Evolutionary conservation across 1,284 basidiomycete genomes (phyloP).

Genomic region (Omphalotus olearius): DNA sequence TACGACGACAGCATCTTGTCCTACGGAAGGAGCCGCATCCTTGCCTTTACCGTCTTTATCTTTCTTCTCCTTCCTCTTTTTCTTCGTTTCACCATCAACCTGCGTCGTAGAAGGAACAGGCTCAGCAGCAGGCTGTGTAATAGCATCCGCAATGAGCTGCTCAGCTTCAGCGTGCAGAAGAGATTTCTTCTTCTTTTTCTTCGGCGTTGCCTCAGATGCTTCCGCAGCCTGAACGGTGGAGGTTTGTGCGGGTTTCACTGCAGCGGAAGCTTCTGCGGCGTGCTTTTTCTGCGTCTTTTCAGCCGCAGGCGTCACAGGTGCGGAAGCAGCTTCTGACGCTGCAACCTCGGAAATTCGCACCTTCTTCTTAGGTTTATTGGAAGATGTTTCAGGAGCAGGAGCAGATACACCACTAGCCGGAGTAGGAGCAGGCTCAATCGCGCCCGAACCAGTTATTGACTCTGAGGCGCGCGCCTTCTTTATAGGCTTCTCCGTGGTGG

Average conservation of each 20-base stretch:
- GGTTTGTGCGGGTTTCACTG: not conserved
- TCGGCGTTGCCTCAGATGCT: not conserved
- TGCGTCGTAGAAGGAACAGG: slow-evolving; percentile 4
- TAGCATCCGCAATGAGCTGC: slow-evolving; percentile 4
- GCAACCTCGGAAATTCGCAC: no score
- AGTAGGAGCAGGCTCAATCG: not conserved
- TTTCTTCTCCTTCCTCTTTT: slow-evolving; percentile 13
- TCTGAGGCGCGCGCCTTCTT: not conserved
- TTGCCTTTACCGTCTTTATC: slow-evolving; percentile 9
- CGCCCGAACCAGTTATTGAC: not conserved
- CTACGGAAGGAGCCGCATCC: not conserved
- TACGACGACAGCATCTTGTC: not conserved
- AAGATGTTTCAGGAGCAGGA: not conserved
- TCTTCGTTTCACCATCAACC: slow-evolving; percentile 6
- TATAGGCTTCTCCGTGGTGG: not conserved
- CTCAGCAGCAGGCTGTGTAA: not conserved
- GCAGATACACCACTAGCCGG: not conserved
- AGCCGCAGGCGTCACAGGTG: not conserved
- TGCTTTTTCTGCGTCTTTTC: not conserved
- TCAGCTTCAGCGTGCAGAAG: slow-evolving; percentile 9
- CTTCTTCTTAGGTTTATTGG: slow-evolving; percentile 2
- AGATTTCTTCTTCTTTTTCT: slow-evolving; percentile 18
- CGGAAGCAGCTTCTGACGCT: not conserved
- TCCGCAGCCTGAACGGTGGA: not conserved
- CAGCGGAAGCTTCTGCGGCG: not conserved